Conservation (phyloP, 2,329 filamentous ascomycete species). For the Aspergillus floridensis region DNA sequence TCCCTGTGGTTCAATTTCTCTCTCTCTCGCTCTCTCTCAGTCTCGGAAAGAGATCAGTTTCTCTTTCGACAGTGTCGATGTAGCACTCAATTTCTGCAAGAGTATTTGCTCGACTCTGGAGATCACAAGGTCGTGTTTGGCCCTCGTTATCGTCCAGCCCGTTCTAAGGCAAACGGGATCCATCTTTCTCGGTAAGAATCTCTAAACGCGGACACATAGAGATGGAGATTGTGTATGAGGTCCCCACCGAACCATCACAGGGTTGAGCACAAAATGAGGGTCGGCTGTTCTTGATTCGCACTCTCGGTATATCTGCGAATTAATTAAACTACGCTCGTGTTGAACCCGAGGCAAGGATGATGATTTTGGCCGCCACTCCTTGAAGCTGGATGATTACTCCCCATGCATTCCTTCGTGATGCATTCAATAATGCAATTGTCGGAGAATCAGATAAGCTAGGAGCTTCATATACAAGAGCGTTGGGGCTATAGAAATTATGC, state of each 20-base stretch:
- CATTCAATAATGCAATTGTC: not conserved
- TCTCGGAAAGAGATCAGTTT: too few relatives aligned
- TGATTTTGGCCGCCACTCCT: not conserved
- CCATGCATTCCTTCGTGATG: not conserved
- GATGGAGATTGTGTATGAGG: not conserved
- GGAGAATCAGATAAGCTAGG: not conserved
- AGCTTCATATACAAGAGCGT: not conserved
- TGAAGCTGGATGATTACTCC: not conserved
- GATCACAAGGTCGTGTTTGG: not conserved
- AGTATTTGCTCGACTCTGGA: not conserved
- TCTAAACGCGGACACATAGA: not conserved
- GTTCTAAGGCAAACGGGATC: not conserved
- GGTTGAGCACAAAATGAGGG: constrained; percentile 4
- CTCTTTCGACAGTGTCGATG: not conserved
- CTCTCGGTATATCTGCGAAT: not conserved
- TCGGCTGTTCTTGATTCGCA: constrained; percentile 3
- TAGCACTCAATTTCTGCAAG: not conserved
- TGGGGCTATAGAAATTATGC: not conserved
- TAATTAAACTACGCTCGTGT: not conserved
- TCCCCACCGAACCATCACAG: constrained; percentile 1
- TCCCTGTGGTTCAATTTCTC: too few relatives aligned
- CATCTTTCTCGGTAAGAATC: not conserved
- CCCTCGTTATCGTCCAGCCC: not conserved
- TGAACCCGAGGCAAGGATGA: not conserved
- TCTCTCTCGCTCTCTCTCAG: too few relatives aligned